These are phyloP conservation scores for Talaromyces verruculosus DNA, from an alignment of 2,329 filamentous ascomycete genomes.

Conservation along the genomic window DNA sequence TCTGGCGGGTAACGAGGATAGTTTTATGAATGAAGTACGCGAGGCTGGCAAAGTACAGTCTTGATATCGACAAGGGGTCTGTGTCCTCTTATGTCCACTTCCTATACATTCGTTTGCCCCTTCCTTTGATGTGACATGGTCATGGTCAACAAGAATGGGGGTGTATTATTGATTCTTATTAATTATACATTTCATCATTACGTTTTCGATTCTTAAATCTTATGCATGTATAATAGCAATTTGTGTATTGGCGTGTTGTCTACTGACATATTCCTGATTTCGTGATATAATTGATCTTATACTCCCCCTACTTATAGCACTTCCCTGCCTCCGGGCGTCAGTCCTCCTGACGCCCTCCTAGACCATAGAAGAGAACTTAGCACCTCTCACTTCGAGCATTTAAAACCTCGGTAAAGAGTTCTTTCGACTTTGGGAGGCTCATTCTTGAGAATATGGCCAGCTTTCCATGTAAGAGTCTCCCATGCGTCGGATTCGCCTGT, in stretches of 20 bases:
- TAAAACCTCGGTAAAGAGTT: background rate
- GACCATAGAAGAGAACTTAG: too few relatives aligned
- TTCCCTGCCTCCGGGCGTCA: background rate
- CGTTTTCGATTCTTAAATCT: background rate
- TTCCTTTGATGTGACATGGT: background rate
- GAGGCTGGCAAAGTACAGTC: slow-evolving; percentile 44
- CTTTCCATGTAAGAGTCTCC: background rate
- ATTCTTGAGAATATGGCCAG: background rate
- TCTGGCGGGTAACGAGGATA: slow-evolving; percentile 41
- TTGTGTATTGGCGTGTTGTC: background rate
- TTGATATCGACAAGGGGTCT: slow-evolving; percentile 19
- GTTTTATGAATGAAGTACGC: slow-evolving; percentile 44
- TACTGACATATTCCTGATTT: background rate
- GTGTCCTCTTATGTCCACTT: slow-evolving; percentile 10
- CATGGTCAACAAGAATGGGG: background rate
- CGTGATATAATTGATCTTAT: background rate
- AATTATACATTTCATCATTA: background rate
- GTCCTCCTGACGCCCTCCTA: background rate
- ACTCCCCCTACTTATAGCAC: background rate
- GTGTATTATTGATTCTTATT: background rate
- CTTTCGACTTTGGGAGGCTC: background rate
- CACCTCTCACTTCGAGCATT: background rate
- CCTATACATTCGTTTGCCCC: background rate
- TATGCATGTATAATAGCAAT: slow-evolving; percentile 1
- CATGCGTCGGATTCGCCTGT: background rate